A percentile compares a stretch with the other conserved stretches of the same genome.
These are phyloP conservation scores for Alternaria viburni DNA, from an alignment of 2,329 filamentous ascomycete species.

Conservation along the genomic window DNA sequence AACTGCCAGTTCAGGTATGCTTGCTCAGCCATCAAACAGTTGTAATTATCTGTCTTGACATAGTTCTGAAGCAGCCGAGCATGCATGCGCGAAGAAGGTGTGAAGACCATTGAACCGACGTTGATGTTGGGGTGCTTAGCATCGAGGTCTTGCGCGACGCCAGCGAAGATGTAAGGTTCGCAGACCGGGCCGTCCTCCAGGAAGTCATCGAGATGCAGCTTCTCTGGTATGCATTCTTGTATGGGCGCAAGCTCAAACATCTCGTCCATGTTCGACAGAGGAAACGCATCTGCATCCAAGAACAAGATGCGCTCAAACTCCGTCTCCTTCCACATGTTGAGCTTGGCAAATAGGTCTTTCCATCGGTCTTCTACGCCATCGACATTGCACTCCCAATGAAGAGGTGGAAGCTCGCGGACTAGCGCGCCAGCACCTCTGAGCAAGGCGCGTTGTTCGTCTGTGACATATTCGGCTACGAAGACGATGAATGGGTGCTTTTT, in stretches of 20 bases:
- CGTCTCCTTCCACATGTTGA: conserved; percentile 45
- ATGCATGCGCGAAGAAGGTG: conserved; percentile 38
- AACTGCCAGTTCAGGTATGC: conserved; percentile 46
- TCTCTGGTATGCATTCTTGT: conserved; percentile 27
- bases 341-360: conserved; percentile 46
- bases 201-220: conserved; percentile 35
- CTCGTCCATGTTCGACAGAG: conserved; percentile 35
- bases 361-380: conserved; percentile 31
- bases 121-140: conserved; percentile 32
- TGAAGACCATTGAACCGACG: conserved; percentile 42
- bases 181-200: conserved; percentile 29
- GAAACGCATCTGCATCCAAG: conserved; percentile 45
- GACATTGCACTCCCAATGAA: conserved; percentile 37
- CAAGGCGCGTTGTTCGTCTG: conserved; percentile 36
- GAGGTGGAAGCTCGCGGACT: conserved; percentile 38
- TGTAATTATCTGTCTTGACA: conserved; percentile 37
- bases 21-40: conserved; percentile 43
- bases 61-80: conserved; percentile 41
- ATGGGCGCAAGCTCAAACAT: conserved; percentile 35
- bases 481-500: conserved; percentile 38
- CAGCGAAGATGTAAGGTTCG: conserved; percentile 39
- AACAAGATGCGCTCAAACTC: conserved; percentile 41
- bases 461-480: conserved; percentile 44
- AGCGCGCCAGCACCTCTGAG: conserved; percentile 42
- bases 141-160: conserved; percentile 28